These are phyloP conservation scores for Aspergillus sp. DNA, from an alignment of 2,329 filamentous ascomycete species.

Conservation along the genomic window DNA sequence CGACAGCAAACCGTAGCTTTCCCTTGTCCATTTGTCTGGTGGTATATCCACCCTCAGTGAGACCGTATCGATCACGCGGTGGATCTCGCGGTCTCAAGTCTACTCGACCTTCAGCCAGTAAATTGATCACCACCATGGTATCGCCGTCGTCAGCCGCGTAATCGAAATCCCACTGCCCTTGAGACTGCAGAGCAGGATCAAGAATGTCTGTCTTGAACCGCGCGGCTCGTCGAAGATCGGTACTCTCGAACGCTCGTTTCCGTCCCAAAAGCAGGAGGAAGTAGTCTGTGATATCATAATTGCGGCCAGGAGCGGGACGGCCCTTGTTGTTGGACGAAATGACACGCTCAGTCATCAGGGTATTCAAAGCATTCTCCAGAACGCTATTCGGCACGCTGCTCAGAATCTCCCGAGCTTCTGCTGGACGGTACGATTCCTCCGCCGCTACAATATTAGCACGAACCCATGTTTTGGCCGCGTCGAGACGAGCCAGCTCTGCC, in stretches of 20 bases:
- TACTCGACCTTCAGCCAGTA: conserved; percentile 37
- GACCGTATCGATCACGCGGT: conserved; percentile 45
- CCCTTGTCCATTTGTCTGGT: conserved; percentile 47
- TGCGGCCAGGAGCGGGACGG: conserved; percentile 41
- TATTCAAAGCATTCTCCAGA: conserved; percentile 40
- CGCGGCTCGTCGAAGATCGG: conserved; percentile 40
- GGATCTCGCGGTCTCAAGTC: conserved; percentile 37
- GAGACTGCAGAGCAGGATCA: conserved; percentile 36
- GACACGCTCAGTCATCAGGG: conserved; percentile 40
- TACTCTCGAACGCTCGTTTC: conserved; percentile 38
- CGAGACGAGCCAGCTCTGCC: conserved; percentile 26
- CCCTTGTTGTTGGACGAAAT: conserved; percentile 41
- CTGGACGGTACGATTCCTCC: conserved; percentile 40
- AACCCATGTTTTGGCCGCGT: conserved; percentile 47
- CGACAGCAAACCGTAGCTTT: conserved; percentile 42
- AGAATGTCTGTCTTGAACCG: conserved; percentile 44
- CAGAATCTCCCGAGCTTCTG: conserved; percentile 36
- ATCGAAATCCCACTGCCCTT: conserved; percentile 31
- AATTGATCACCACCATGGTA: conserved; percentile 43
- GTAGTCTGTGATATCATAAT: conserved; percentile 44
- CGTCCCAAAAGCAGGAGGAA: conserved; percentile 42
- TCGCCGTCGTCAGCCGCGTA: conserved; percentile 45
- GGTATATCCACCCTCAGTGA: conserved; percentile 47
- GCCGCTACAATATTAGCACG: conserved; percentile 48
- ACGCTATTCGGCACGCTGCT: conserved; percentile 31